Percentiles rank a stretch among this genome's conserved stretches.
Evolutionary conservation across 495 filamentous ascomycete genomes (phyloP).

Genomic region (Letharia lupina): DNA sequence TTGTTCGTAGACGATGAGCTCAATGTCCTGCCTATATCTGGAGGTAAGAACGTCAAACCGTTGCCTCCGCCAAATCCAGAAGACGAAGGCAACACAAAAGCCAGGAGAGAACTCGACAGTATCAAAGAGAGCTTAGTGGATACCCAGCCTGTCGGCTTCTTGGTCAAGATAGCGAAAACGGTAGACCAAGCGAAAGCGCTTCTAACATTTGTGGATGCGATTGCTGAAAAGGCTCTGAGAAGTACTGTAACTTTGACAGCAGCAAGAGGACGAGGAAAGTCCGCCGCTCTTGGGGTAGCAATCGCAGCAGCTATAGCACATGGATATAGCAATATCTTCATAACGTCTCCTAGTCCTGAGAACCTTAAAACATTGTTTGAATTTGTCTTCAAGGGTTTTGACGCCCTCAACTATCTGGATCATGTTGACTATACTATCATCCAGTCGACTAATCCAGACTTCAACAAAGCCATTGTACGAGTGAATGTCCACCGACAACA

Average conservation of each 20-base stretch:
- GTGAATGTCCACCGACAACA: conserved; percentile 95
- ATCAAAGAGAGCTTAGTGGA: conserved; percentile 84
- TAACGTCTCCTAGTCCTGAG: conserved; percentile 95
- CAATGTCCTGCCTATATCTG: conserved; percentile 95
- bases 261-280: conserved; percentile 93
- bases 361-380: conserved; percentile 98
- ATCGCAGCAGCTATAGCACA: conserved; percentile 91
- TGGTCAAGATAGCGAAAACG: conserved; percentile 78
- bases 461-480: conserved; percentile 96
- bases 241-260: conserved; percentile 92
- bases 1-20: conserved; percentile 96
- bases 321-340: conserved; percentile 98
- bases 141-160: conserved; percentile 72
- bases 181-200: conserved; percentile 94
- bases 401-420: conserved; percentile 84
- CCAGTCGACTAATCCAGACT: conserved; percentile 95
- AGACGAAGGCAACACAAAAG: conserved; percentile 54
- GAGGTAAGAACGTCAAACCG: conserved; percentile 83
- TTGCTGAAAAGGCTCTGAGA: conserved; percentile 88
- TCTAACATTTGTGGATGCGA: conserved; percentile 90
- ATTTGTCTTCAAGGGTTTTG: conserved; percentile 97
- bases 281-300: conserved; percentile 86
- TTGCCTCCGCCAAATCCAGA: conserved; percentile 61
- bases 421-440: conserved; percentile 97
- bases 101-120: conserved; percentile 69